These are phyloP conservation scores for Boletus coccyginus DNA, from an alignment of 768 basidiomycete species.

Conservation along the genomic window DNA sequence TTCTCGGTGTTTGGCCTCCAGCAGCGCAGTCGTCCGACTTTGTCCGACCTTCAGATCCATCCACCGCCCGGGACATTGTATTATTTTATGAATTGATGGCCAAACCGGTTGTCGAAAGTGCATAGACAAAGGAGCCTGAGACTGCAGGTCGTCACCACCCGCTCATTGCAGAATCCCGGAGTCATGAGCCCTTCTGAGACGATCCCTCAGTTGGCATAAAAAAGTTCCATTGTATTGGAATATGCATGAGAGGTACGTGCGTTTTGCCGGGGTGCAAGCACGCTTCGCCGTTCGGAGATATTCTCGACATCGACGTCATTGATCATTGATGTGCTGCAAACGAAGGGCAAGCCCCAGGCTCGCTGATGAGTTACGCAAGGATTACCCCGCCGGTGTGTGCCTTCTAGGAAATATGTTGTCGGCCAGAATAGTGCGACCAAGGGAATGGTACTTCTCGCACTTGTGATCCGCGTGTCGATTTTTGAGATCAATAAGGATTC, in stretches of 20 bases:
- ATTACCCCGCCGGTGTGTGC: background rate
- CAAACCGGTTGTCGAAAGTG: background rate
- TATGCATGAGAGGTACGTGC: background rate
- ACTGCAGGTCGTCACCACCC: background rate
- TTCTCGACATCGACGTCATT: background rate
- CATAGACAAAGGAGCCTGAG: background rate
- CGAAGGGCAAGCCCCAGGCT: background rate
- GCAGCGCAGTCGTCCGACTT: background rate
- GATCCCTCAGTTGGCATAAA: background rate
- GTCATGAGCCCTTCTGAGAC: background rate
- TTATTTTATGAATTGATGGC: background rate
- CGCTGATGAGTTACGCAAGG: background rate
- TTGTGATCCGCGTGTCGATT: background rate
- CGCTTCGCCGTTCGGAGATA: background rate
- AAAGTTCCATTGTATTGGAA: background rate
- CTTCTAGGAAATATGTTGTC: background rate
- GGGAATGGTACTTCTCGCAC: background rate
- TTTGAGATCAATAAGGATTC: background rate
- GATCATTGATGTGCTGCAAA: background rate
- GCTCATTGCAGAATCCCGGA: background rate
- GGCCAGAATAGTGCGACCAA: background rate
- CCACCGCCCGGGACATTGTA: background rate
- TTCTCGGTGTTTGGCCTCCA: background rate
- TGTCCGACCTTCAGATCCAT: background rate
- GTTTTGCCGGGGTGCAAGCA: background rate